Evolutionary conservation across 2,329 filamentous ascomycete genomes (phyloP).

Genomic region (Seiridium unicorne): DNA sequence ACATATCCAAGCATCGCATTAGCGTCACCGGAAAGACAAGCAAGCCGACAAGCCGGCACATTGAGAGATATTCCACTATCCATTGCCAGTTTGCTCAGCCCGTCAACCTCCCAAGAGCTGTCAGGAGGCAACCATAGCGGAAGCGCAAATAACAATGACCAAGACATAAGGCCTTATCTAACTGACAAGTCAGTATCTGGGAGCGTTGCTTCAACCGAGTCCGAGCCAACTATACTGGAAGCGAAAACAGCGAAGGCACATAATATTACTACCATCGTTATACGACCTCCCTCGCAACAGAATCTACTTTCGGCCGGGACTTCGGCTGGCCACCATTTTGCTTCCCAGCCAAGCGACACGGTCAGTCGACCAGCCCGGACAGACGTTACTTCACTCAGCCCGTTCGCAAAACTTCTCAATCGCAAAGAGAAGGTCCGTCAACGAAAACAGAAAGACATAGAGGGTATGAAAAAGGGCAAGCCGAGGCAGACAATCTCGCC

Average conservation of each 20-base stretch:
- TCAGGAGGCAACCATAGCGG: not conserved
- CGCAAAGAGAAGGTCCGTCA: slow-evolving; percentile 21
- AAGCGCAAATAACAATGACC: not conserved
- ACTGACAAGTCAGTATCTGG: slow-evolving; percentile 9
- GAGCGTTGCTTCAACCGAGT: slow-evolving; percentile 30
- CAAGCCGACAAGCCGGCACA: not conserved
- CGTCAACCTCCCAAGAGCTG: not conserved
- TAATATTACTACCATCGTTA: slow-evolving; percentile 17
- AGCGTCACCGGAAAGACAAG: not conserved
- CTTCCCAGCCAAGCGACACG: too few species aligned
- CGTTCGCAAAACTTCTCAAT: slow-evolving; percentile 8
- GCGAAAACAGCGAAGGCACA: slow-evolving; percentile 30
- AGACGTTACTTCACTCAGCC: slow-evolving; percentile 7
- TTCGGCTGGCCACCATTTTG: not conserved
- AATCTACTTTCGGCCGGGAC: not conserved
- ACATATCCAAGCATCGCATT: not conserved
- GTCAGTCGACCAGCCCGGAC: slow-evolving; percentile 11
- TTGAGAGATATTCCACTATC: not conserved
- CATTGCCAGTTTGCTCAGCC: not conserved
- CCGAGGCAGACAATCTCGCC: not conserved
- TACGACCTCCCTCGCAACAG: not conserved
- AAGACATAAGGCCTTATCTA: slow-evolving; percentile 23
- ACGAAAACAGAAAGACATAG: slow-evolving; percentile 20
- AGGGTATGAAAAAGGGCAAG: not conserved
- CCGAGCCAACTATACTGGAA: slow-evolving; percentile 29